Evolutionary conservation across 768 basidiomycete genomes (phyloP).

Genomic region (Boletus edulis): DNA sequence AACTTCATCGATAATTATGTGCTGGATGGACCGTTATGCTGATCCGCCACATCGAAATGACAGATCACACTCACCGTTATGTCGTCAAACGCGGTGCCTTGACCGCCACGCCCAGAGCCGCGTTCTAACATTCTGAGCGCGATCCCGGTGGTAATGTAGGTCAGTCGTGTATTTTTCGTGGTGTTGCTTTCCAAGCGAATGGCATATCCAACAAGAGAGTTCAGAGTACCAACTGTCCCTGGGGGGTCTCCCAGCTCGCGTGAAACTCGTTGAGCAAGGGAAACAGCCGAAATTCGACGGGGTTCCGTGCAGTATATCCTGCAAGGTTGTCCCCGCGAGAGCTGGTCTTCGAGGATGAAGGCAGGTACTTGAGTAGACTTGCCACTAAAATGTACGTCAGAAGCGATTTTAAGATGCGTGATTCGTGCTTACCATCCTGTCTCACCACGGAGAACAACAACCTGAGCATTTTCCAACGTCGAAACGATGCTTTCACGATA

Average conservation of each 20-base stretch:
- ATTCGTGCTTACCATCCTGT: conserved; percentile 64
- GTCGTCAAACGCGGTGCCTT: conserved; percentile 86
- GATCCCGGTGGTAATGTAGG: conserved; percentile 93
- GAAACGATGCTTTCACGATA: conserved; percentile 73
- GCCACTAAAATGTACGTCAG: conserved; percentile 50
- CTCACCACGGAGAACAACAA: conserved; percentile 85
- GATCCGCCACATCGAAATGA: neutral
- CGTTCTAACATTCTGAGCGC: conserved; percentile 96
- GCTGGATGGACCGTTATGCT: conserved; percentile 42
- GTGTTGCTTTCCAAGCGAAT: conserved; percentile 90
- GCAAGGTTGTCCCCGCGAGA: conserved; percentile 76
- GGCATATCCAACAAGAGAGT: conserved; percentile 89
- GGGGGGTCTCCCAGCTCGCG: conserved; percentile 86
- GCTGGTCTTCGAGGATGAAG: conserved; percentile 89
- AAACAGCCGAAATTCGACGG: conserved; percentile 92
- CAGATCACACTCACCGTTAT: conserved; percentile 67
- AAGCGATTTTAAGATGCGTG: conserved; percentile 25
- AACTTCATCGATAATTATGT: conserved; percentile 96
- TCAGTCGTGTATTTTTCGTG: conserved; percentile 70
- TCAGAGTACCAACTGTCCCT: conserved; percentile 69
- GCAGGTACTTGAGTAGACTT: conserved; percentile 96
- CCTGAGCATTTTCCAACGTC: conserved; percentile 69
- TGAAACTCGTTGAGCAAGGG: conserved; percentile 91
- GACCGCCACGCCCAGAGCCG: conserved; percentile 64
- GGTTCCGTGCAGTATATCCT: conserved; percentile 96